These are phyloP conservation scores for Kodamaea lidongshanica DNA, from an alignment of 805 yeast species.

Conservation along the genomic window DNA sequence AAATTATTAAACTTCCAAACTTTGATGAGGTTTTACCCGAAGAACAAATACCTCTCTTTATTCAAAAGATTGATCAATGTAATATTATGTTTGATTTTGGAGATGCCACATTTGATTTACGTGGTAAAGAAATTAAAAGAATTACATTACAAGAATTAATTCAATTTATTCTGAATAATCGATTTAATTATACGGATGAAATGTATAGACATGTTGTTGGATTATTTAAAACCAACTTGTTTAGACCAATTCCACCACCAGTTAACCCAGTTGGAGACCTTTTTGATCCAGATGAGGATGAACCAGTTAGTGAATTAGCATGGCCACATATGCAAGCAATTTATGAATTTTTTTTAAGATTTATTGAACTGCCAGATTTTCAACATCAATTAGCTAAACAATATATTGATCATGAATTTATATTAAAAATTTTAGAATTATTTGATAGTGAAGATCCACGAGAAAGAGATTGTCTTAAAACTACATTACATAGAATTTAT, in stretches of 20 bases:
- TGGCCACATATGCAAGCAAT: conserved; percentile 99
- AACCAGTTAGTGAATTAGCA: conserved; percentile 90
- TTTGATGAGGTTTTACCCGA: conserved; percentile 82
- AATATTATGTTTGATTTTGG: conserved; percentile 88
- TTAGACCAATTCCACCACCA: conserved; percentile 97
- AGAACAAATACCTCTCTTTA: conserved; percentile 71
- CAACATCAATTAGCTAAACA: conserved; percentile 90
- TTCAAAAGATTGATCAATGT: conserved; percentile 90
- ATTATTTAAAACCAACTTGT: conserved; percentile 84
- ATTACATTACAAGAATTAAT: conserved; percentile 82
- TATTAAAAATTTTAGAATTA: conserved; percentile 71
- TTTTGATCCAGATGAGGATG: conserved; percentile 98
- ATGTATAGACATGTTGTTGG: conserved; percentile 82
- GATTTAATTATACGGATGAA: conserved; percentile 83
- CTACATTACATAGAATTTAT: conserved; percentile 91
- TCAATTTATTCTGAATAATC: conserved; percentile 75
- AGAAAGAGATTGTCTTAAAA: conserved; percentile 91
- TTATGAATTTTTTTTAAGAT: conserved; percentile 87
- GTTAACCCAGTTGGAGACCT: conserved; percentile 95
- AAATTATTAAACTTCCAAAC: conserved; percentile 68
- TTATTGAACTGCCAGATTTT: conserved; percentile 91
- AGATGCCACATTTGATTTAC: conserved; percentile 86
- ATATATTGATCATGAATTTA: conserved; percentile 87
- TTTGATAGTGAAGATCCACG: conserved; percentile 96
- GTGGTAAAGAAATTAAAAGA: conserved; percentile 89